Conservation (phyloP, 768 basidiomycete species). For the Podaxis sp. region DNA sequence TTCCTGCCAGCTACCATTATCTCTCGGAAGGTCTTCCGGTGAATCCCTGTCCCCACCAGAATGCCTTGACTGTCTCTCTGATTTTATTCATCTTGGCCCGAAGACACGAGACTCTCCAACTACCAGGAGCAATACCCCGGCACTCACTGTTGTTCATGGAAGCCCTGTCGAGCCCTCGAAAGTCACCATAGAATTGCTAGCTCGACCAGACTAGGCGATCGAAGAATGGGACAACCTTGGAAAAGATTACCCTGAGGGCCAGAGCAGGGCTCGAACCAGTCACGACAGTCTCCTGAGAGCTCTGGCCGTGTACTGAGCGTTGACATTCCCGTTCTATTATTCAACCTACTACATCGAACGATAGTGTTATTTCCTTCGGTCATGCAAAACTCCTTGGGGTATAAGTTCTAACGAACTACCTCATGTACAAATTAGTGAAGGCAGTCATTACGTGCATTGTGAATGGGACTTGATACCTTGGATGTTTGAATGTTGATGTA, state of each 20-base stretch:
- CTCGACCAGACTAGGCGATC: slow-evolving; percentile 32
- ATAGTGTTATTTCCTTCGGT: neutral
- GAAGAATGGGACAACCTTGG: slow-evolving; percentile 10
- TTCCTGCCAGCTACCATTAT: neutral
- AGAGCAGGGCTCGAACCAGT: neutral
- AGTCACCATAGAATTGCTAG: slow-evolving; percentile 30
- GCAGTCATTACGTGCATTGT: neutral
- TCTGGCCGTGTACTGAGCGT: too few species aligned
- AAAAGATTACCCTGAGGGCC: neutral
- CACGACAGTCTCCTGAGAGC: too few species aligned
- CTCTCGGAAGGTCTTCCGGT: neutral
- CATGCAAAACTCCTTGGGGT: neutral
- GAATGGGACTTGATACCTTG: neutral
- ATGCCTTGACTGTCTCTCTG: neutral
- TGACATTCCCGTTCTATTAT: neutral
- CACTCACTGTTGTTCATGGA: neutral
- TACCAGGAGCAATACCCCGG: neutral
- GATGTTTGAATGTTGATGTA: neutral
- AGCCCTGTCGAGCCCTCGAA: slow-evolving; percentile 21
- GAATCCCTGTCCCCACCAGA: neutral
- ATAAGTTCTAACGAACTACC: neutral
- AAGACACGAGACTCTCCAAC: neutral
- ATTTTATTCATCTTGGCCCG: neutral
- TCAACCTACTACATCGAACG: neutral
- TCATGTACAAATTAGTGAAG: neutral